Evolutionary conservation across 176 grass and related monocot species (phyloP), one percentile per base, ranked within the genome.

Genomic region (Echinochloa phyllopogon): DNA sequence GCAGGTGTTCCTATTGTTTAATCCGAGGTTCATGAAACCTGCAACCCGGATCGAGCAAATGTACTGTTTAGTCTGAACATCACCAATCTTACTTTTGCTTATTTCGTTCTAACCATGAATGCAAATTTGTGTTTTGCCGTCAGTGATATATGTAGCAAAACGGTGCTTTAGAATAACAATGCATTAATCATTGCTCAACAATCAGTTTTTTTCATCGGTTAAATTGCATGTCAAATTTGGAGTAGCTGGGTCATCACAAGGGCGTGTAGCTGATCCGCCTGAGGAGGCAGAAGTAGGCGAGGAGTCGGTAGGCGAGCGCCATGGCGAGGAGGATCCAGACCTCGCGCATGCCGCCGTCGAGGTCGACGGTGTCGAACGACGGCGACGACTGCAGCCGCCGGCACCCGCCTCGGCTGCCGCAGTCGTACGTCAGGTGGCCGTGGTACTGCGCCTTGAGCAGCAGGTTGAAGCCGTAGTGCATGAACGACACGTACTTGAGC

Each of bases 401-500:
- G 90, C 92, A 94, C 1, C 92, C 92, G 4, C 60, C 76, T 44
- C 62, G 84, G 76, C 84, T 70, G 17, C 58, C 68, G 84, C 95
- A 98, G 57, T 94, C 82, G 75, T 93, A 98, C 6, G 75, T 85
- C 27, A 98, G 82, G 75, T 94, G 63, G 15, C 92, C 92, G 13
- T 86, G 90, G 82, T 98, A 98, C 82, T 98, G 95, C 78, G 90
- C 92, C 84, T 98, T 98, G 69, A 94, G 75, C 74, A 97, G 61
- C 41, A 97, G 78, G 72, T 91, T 91, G 84, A 97, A 97, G 2
- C 95, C 95, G 71, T 94, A 93, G 77, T 94, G 95, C 92, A 94
- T 93, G 88, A 94, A 94, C 2, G 95, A 97, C 15, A 93, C 75
- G 79, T 94, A 94, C 84, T 92, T 97, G 18, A 97, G 61, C 95